Conservation (phyloP, 176 grass and related monocot species). For the Oryza brachyantha region DNA sequence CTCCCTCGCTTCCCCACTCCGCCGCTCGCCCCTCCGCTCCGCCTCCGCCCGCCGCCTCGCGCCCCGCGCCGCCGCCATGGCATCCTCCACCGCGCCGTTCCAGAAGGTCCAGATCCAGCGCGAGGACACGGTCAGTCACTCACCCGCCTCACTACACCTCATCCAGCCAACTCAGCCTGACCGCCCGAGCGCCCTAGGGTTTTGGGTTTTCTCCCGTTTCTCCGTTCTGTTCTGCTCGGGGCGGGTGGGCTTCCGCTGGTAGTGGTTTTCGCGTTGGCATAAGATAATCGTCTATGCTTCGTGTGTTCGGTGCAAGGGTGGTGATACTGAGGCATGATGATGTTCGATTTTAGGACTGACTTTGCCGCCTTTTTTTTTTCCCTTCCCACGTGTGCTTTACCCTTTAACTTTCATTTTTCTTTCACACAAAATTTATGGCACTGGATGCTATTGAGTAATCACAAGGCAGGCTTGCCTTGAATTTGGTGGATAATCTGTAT, state of each 20-base stretch:
- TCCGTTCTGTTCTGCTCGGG: not conserved
- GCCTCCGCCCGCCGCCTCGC: not conserved
- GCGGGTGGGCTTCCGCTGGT: not conserved
- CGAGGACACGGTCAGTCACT: conserved; percentile 55
- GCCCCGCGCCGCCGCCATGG: conserved; percentile 45
- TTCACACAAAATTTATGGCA: not conserved
- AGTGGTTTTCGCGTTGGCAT: not conserved
- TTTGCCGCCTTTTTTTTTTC: not conserved
- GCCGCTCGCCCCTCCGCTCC: conserved; percentile 16
- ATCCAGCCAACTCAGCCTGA: too few species aligned
- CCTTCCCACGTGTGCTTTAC: not conserved
- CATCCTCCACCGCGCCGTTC: conserved; percentile 42
- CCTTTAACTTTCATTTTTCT: not conserved
- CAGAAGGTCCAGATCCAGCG: conserved; percentile 87
- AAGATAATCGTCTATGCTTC: too few species aligned
- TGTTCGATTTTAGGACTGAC: not conserved
- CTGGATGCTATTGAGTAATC: not conserved
- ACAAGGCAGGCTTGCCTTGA: not conserved
- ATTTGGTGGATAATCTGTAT: not conserved
- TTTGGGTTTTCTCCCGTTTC: not conserved
- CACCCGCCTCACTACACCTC: not conserved
- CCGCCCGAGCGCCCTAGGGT: conserved; percentile 22
- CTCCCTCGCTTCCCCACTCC: conserved; percentile 4
- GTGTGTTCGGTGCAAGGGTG: not conserved
- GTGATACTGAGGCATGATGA: not conserved